phyloP scores from a whole-genome alignment of 208 protist genomes.

The Trypanosoma conorhini region DNA sequence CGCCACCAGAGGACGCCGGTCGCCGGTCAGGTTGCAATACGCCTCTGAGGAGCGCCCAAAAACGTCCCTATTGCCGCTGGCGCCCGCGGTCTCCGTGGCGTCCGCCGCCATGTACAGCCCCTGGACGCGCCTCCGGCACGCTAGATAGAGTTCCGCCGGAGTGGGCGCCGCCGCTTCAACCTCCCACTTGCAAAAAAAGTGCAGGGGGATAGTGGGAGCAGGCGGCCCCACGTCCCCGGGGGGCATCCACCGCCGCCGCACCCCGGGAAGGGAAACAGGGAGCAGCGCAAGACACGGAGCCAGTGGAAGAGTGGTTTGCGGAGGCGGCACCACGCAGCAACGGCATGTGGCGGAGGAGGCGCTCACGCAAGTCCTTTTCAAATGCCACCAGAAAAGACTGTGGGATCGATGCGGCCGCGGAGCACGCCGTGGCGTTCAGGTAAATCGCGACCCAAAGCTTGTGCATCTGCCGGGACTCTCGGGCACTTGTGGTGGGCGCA shows the following conservation, averaged over 20 bases:
- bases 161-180: background rate
- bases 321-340: background rate
- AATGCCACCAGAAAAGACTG: slow-evolving; percentile 4
- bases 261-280: background rate
- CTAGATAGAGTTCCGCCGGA: background rate
- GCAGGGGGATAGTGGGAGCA: background rate
- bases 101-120: background rate
- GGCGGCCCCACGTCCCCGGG: too few relatives aligned
- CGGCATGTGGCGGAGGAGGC: background rate
- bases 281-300: background rate
- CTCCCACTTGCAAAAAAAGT: slow-evolving; percentile 3
- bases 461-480: background rate
- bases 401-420: background rate
- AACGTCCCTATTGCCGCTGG: background rate
- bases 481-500: background rate
- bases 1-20: slow-evolving; percentile 8
- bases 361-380: slow-evolving; percentile 5
- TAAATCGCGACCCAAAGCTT: slow-evolving; percentile 8
- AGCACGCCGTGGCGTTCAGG: slow-evolving; percentile 4
- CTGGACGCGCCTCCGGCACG: slow-evolving; percentile 1
- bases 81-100: too few relatives aligned
- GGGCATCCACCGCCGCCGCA: too few relatives aligned
- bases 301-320: background rate
- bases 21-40: slow-evolving; percentile 16
- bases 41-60: slow-evolving; percentile 8